phyloP scores from a whole-genome alignment of 371 early-diverging fungal species.

The Rhizomucor pusillus region DNA sequence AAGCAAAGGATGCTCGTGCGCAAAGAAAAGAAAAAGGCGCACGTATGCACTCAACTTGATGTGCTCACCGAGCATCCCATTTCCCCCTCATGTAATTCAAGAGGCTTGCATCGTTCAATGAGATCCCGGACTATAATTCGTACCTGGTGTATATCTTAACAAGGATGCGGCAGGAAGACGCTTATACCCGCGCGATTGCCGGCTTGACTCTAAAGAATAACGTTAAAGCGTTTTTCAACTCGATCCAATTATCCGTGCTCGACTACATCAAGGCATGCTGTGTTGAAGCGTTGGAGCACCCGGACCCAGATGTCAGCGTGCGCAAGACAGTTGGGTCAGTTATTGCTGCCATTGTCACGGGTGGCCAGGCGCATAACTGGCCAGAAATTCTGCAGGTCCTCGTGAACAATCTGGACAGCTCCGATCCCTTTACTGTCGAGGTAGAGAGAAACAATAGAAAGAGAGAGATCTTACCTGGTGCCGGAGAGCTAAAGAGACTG shows the following conservation, averaged over 20 bases:
- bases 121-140: conserved; percentile 82
- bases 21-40: neutral
- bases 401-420: conserved; percentile 63
- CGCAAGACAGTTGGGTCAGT: conserved; percentile 64
- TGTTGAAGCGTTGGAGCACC: conserved; percentile 53
- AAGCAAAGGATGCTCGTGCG: too few species aligned
- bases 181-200: conserved; percentile 72
- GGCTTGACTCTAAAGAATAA: conserved; percentile 88
- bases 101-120: conserved; percentile 77
- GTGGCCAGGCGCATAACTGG: conserved; percentile 71
- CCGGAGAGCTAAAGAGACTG: neutral
- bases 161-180: conserved; percentile 53
- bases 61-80: conserved; percentile 1
- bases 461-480: neutral
- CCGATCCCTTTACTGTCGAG: conserved; percentile 69
- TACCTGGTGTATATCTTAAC: conserved; percentile 85
- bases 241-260: conserved; percentile 57
- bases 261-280: conserved; percentile 70
- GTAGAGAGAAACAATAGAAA: conserved; percentile 36
- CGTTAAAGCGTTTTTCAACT: conserved; percentile 55
- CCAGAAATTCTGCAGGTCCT: conserved; percentile 73
- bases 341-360: conserved; percentile 81
- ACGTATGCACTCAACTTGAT: neutral
- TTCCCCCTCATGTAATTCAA: conserved; percentile 23
- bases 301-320: conserved; percentile 63